These are phyloP conservation scores for Chromosphaera perkinsii DNA, from an alignment of 208 protist species.

Conservation along the genomic window DNA sequence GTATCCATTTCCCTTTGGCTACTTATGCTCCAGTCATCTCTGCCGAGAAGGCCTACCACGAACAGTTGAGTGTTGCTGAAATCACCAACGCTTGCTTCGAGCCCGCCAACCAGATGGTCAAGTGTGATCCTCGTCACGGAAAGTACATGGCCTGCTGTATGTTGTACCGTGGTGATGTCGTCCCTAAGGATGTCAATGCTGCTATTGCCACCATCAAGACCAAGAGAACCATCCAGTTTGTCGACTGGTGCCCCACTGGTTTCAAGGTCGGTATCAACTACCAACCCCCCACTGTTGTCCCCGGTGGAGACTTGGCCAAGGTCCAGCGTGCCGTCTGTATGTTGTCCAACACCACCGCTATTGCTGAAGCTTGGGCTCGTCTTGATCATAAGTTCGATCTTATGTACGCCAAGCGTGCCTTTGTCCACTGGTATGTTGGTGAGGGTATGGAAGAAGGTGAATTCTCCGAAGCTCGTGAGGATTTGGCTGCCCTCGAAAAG, in stretches of 20 bases:
- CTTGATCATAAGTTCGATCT: slow-evolving; percentile 90
- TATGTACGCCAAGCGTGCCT: slow-evolving; percentile 89
- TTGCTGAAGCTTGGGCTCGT: slow-evolving; percentile 82
- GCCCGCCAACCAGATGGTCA: slow-evolving; percentile 81
- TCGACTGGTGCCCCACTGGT: slow-evolving; percentile 90
- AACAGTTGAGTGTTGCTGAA: slow-evolving; percentile 82
- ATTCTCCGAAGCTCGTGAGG: slow-evolving; percentile 88
- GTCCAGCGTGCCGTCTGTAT: slow-evolving; percentile 87
- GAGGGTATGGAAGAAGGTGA: slow-evolving; percentile 94
- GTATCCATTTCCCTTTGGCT: slow-evolving; percentile 90
- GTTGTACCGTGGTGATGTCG: slow-evolving; percentile 93
- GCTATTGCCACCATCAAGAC: slow-evolving; percentile 85
- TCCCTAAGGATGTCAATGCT: slow-evolving; percentile 90
- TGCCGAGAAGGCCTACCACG: slow-evolving; percentile 77
- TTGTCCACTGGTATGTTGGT: slow-evolving; percentile 92
- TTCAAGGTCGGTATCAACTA: slow-evolving; percentile 98
- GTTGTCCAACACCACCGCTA: slow-evolving; percentile 84
- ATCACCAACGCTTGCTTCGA: slow-evolving; percentile 89
- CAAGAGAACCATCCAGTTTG: slow-evolving; percentile 86
- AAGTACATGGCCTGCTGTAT: slow-evolving; percentile 95
- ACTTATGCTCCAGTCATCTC: slow-evolving; percentile 85
- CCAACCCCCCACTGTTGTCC: slow-evolving; percentile 83
- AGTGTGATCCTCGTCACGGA: slow-evolving; percentile 86
- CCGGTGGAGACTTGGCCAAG: slow-evolving; percentile 84
- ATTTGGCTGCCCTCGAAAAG: slow-evolving; percentile 89